A percentile compares a stretch with the other conserved stretches of the same genome.
These are phyloP conservation scores for Zygosaccharomyces pseudobailii DNA, from an alignment of 1,139 yeast species.

Conservation along the genomic window DNA sequence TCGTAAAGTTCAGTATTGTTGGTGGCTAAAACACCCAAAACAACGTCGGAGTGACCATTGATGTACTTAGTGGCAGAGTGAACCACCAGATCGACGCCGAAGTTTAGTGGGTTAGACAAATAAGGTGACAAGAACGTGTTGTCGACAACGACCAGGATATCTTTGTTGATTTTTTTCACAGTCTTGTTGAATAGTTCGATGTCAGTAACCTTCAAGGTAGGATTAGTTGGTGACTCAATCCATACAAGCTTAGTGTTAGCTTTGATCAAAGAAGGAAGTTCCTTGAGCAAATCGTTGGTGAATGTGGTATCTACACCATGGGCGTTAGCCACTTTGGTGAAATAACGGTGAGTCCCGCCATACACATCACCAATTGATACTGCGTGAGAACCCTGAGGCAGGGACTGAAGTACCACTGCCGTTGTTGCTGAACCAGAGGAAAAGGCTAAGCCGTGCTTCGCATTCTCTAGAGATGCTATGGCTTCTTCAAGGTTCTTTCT, in stretches of 20 bases:
- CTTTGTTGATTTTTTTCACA: slow-evolving; percentile 43
- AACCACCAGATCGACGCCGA: slow-evolving; percentile 82
- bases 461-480: slow-evolving; percentile 75
- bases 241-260: slow-evolving; percentile 72
- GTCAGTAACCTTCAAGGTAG: slow-evolving; percentile 74
- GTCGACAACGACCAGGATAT: slow-evolving; percentile 73
- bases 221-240: slow-evolving; percentile 89
- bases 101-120: slow-evolving; percentile 74
- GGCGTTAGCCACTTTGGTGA: slow-evolving; percentile 77
- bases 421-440: slow-evolving; percentile 87
- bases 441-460: slow-evolving; percentile 73
- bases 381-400: slow-evolving; percentile 70
- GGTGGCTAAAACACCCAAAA: slow-evolving; percentile 78
- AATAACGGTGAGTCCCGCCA: slow-evolving; percentile 91
- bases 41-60: slow-evolving; percentile 91
- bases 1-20: slow-evolving; percentile 59
- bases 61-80: slow-evolving; percentile 90
- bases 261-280: slow-evolving; percentile 51
- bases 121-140: slow-evolving; percentile 94
- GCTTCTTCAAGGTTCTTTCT: slow-evolving; percentile 78
- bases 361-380: slow-evolving; percentile 84
- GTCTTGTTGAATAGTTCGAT: slow-evolving; percentile 55
- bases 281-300: slow-evolving; percentile 59
- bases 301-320: slow-evolving; percentile 73
- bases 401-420: slow-evolving; percentile 68